Evolutionary conservation across 768 basidiomycete species (phyloP).

Genomic region (Tricholoma furcatifolium): DNA sequence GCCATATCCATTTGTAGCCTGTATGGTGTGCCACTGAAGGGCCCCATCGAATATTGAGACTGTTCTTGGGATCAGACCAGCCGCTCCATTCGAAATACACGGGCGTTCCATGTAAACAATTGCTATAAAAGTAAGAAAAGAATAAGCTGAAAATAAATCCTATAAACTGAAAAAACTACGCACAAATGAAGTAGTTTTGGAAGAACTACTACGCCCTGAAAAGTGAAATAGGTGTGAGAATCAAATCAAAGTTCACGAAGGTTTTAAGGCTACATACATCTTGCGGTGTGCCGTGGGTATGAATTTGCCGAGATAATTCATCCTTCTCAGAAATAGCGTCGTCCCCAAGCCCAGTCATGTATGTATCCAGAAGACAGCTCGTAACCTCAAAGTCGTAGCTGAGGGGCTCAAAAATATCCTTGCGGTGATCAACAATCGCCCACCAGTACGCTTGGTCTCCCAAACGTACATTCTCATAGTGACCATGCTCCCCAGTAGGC

Average conservation of each 20-base stretch:
- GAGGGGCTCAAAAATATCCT: constrained; percentile 41
- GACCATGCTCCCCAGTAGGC: constrained; percentile 33
- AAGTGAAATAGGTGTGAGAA: background rate
- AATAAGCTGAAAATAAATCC: background rate
- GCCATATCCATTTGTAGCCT: constrained; percentile 52
- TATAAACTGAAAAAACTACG: constrained; percentile 17
- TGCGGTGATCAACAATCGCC: constrained; percentile 45
- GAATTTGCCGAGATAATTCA: constrained; percentile 33
- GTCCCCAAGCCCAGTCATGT: constrained; percentile 40
- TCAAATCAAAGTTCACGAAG: background rate
- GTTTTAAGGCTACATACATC: constrained; percentile 25
- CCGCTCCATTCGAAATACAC: constrained; percentile 45
- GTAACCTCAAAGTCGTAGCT: constrained; percentile 48
- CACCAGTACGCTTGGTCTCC: constrained; percentile 56
- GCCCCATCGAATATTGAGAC: constrained; percentile 40
- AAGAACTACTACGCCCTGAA: constrained; percentile 34
- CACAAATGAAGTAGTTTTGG: constrained; percentile 53
- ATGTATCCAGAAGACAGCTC: constrained; percentile 47
- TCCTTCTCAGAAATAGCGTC: constrained; percentile 33
- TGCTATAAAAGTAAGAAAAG: constrained; percentile 20
- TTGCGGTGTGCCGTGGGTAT: constrained; percentile 37
- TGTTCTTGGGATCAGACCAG: constrained; percentile 41
- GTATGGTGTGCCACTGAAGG: constrained; percentile 43
- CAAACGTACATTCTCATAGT: constrained; percentile 43
- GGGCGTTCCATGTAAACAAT: constrained; percentile 41